Conservation (phyloP, 2,329 filamentous ascomycete genomes). For the Cytospora piceae region DNA sequence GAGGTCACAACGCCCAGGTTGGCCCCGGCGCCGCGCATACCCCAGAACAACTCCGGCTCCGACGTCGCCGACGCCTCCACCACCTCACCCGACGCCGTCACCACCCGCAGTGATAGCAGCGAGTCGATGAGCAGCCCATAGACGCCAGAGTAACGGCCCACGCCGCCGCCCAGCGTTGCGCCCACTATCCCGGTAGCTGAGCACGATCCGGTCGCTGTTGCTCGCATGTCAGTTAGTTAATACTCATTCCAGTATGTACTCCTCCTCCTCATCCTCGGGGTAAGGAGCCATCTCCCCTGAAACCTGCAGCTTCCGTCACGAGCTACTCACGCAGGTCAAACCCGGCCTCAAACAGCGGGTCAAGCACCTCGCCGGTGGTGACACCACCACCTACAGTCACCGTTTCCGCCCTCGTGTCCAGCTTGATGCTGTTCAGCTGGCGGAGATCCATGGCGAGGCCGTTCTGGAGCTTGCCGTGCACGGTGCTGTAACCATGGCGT, state of each 20-base stretch:
- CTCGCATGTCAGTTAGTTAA: not conserved
- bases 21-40: conserved; percentile 7
- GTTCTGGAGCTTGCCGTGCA: not conserved
- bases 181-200: conserved; percentile 5
- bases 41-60: conserved; percentile 14
- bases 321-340: conserved; percentile 2
- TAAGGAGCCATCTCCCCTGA: not conserved
- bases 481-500: conserved; percentile 5
- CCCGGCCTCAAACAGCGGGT: conserved; percentile 3
- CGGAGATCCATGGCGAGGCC: not conserved
- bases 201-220: conserved; percentile 4
- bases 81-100: conserved; percentile 3
- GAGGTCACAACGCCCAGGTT: conserved; percentile 15
- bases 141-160: conserved; percentile 1
- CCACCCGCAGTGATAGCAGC: conserved; percentile 7
- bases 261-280: not conserved
- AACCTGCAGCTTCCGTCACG: not conserved
- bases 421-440: not conserved
- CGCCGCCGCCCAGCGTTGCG: conserved; percentile 1
- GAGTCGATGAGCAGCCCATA: conserved; percentile 12
- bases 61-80: not conserved
- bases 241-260: not conserved
- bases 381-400: conserved; percentile 7
- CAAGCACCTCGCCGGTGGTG: conserved; percentile 2
- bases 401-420: not conserved